Evolutionary conservation across 1,284 basidiomycete genomes (phyloP), one percentile per base, ranked within the genome.

Genomic region (Cutaneotrichosporon mucoides): DNA sequence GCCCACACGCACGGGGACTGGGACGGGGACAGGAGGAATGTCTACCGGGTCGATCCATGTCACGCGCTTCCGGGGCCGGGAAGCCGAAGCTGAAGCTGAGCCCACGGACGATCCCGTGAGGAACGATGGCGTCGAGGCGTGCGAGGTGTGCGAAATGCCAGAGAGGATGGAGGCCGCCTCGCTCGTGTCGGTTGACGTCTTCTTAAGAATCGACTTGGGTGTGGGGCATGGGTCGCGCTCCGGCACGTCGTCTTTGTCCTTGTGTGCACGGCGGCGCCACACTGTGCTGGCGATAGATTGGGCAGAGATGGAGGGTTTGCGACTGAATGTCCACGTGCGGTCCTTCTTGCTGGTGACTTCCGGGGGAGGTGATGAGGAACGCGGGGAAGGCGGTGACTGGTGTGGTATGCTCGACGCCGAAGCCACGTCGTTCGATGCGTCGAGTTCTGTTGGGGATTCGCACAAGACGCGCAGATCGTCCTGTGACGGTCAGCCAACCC

Each of bases 141-240:
- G 24, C 24, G 24, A 24, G 24, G 24, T 24, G 24, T 24, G 24
- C 24, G 24, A 24, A 24, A 24, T 24, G 24, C 12, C n/a, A 35
- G 36, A 49, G 5, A 37, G n/a, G 15, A 38, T 13, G 4, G 48
- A 49, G 6, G 48, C 11, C 8, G 24, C 24, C 24, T 16, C 24
- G 15, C 36, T 10, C 36, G n/a, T 49, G 13, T 15, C 35, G 7
- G 48, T 37, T 7, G 37, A 41, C 9, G 15, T 11, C 16, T 34
- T 40, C 49, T 51, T 51, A 10, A 51, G 49, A 16, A 51, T 51
- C 16, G 49, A 51, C 38, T 51, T 51, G 24, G 47, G 49, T 7
- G 37, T 41, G 16, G 16, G 15, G 49, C 36, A 37, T 35, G 47
- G 47, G 35, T 37, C 48, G 7, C 9, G 1, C 15, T 33, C 12